Evolutionary conservation across 2,329 filamentous ascomycete species (phyloP), one percentile per base, ranked within the genome.

Genomic region (Fusarium annulatum): DNA sequence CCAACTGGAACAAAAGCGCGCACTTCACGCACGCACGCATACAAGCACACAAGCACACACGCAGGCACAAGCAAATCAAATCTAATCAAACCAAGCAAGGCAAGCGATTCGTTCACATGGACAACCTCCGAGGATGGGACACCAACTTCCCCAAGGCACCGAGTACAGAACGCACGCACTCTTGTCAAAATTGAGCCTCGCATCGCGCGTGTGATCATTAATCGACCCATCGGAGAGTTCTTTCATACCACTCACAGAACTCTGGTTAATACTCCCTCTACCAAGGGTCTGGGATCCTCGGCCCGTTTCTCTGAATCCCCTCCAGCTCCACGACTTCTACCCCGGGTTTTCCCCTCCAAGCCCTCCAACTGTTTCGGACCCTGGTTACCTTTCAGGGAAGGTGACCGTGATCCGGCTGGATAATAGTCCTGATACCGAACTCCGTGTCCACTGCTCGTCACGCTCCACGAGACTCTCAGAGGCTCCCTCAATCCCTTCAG

Each of bases 241-340:
- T 69, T 52, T 49, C 53, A 66, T 68, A 63, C 72, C 72, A 61
- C 67, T 60, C 72, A 60, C 51, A 64, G 51, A 69, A 61, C 68
- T 68, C 69, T 72, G 62, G 52, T 65, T 69, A 64, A 68, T 67
- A 55, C 34, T 61, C 69, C 42, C 28, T 60, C 69, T 55, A 30
- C 58, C 72, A 61, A 68, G 72, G 69, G 61, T 74, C 71, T 58
- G 71, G 76, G 76, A 77, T 78, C 57, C 72, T 78, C 76, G 76
- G 76, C 67, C 76, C 76, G 76, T 65, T 53, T 67, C 74, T 64
- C 70, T 71, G 56, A 61, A 52, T 67, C 67, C 73, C 71, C 65
- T 76, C 64, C 36, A 46, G 60, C 65, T 76, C 61, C 36, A 42
- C 55, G 63, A 67, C 59, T 66, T 75, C 58, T 67, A 77, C 76